A percentile compares a stretch with the other conserved stretches of the same genome.
Conservation (phyloP, 192 early-diverging fungal species). For the Coemansia sp. region DNA sequence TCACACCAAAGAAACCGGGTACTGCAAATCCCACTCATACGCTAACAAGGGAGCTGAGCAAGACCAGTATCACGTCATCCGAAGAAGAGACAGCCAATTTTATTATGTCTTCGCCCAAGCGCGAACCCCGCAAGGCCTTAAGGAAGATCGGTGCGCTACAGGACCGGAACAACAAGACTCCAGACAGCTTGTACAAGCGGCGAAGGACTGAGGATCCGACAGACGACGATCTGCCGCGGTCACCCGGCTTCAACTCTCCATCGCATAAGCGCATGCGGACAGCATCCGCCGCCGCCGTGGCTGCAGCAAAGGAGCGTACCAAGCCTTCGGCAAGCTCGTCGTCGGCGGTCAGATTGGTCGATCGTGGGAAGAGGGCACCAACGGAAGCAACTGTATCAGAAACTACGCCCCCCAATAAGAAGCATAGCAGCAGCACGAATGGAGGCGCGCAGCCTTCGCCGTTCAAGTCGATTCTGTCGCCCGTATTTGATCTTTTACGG, state of each 20-base stretch:
- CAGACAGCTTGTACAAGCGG: not conserved
- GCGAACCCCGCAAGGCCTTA: slow-evolving; percentile 35
- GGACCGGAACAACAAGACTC: slow-evolving; percentile 1
- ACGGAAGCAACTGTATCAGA: not conserved
- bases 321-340: not conserved
- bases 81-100: slow-evolving; percentile 24
- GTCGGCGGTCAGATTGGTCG: not conserved
- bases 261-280: slow-evolving; percentile 2
- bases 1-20: not conserved
- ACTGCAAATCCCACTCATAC: not conserved
- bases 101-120: slow-evolving; percentile 58
- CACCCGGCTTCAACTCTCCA: slow-evolving; percentile 3
- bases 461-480: slow-evolving; percentile 49
- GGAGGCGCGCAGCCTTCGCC: slow-evolving; percentile 30
- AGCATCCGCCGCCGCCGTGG: not conserved
- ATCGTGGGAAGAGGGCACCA: not conserved
- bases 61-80: slow-evolving; percentile 1
- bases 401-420: not conserved
- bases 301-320: not conserved
- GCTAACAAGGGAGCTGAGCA: not conserved
- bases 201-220: not conserved
- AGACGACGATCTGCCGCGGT: not conserved
- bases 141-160: not conserved
- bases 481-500: slow-evolving; percentile 43
- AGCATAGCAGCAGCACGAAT: slow-evolving; percentile 1